Base-by-base conservation (phyloP, 2,329 filamentous ascomycete genomes). In the Pseudogymnoascus sp. region DNA sequence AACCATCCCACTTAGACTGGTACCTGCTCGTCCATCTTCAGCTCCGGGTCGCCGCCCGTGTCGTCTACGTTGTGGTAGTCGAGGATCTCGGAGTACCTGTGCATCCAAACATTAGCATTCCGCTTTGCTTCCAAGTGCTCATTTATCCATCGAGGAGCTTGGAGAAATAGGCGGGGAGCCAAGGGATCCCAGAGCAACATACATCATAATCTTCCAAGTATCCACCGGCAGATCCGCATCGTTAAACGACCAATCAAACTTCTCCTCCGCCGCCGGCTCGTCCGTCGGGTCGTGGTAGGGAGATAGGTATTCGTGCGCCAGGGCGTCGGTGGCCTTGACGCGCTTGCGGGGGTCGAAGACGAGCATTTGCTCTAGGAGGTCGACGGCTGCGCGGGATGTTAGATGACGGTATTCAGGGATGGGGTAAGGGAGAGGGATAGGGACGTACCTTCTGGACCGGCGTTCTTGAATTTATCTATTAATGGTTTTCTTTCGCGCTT, bases 171-270 rank as follows among this genome's bases (percentile, higher is more conserved):
- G n/a, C n/a, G n/a, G n/a, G n/a, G n/a, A n/a, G n/a, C n/a, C n/a
- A n/a, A n/a, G n/a, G n/a, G n/a, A n/a, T n/a, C n/a, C n/a, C n/a
- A n/a, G n/a, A n/a, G n/a, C n/a, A n/a, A n/a, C n/a, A n/a, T n/a
- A n/a, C 95, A 99, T 99, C 95, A 97, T 99, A 75, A 99, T 97
- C 81, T 99, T 99, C 95, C 95, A 99, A n/a, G 93, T 96, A 74
- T 99, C 95, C 60, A 97, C 93, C 0, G 95, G 93, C 64, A 99
- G 81, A 74, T 99, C 95, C 59, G 93, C 95, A 71, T 99, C 95
- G 76, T 97, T 97, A 79, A 99, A 99, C 62, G 93, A 97, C 95
- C 95, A 99, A 75, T 99, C 95, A 72, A 99, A 99, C 79, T 96
- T 97, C 81, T 97, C 93, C 66, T 96, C 91, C 21, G 95, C 91